Evolutionary conservation across 2,329 filamentous ascomycete species (phyloP).

Genomic region (Fusarium gaditjirri): DNA sequence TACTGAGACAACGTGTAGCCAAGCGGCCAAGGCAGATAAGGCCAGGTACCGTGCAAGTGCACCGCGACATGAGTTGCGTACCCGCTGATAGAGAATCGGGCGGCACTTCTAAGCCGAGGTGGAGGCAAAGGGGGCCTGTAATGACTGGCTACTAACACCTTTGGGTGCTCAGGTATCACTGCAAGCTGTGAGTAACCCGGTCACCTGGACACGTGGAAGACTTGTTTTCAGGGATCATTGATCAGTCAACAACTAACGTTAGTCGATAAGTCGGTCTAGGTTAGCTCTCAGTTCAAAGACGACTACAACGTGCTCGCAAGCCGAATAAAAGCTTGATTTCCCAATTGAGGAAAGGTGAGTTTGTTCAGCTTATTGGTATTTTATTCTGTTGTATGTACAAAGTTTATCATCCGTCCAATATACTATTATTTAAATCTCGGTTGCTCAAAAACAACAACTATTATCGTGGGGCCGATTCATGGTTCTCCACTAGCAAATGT

Average conservation of each 20-base stretch:
- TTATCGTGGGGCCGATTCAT: neutral
- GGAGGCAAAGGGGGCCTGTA: slow-evolving; percentile 20
- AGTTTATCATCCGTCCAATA: neutral
- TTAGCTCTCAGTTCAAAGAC: slow-evolving; percentile 3
- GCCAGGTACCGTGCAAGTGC: slow-evolving; percentile 23
- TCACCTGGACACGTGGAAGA: slow-evolving; percentile 31
- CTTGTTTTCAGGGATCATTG: slow-evolving; percentile 25
- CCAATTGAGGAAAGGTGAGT: neutral
- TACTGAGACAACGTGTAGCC: slow-evolving; percentile 8
- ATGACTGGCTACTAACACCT: slow-evolving; percentile 10
- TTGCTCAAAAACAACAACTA: neutral
- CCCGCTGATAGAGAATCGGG: slow-evolving; percentile 10
- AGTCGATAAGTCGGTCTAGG: slow-evolving; percentile 15
- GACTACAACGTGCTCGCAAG: neutral
- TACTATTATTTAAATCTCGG: slow-evolving; percentile 4
- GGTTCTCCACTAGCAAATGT: neutral
- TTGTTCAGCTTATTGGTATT: neutral
- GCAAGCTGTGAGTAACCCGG: slow-evolving; percentile 22
- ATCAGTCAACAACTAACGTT: slow-evolving; percentile 8
- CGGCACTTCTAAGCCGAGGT: slow-evolving; percentile 37
- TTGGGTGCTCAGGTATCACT: slow-evolving; percentile 28
- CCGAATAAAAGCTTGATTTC: neutral
- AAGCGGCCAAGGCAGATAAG: slow-evolving; percentile 12
- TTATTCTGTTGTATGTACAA: neutral
- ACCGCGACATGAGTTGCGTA: slow-evolving; percentile 13